Percentiles rank a stretch among this genome's conserved stretches.
Evolutionary conservation across 179 eudicot species (phyloP).

Genomic region (Silene coronaria): DNA sequence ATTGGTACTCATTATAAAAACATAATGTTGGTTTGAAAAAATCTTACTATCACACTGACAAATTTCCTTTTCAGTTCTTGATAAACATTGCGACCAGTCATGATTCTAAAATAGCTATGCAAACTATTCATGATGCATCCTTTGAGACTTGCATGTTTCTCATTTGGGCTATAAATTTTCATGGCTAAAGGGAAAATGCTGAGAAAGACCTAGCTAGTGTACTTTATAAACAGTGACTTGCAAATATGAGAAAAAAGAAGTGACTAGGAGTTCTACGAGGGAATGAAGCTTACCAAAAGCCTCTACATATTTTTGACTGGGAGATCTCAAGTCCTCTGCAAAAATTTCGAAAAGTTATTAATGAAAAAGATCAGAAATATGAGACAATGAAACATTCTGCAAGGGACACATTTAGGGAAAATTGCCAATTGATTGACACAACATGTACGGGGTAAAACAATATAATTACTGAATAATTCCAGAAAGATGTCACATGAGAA

Average conservation of each 20-base stretch:
- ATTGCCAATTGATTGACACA: neutral
- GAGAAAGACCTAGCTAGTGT: neutral
- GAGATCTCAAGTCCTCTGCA: slow-evolving; percentile 64
- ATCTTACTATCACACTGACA: neutral
- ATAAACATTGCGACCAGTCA: neutral
- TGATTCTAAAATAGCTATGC: neutral
- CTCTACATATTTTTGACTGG: slow-evolving; percentile 54
- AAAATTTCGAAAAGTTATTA: slow-evolving; percentile 5
- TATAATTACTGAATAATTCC: neutral
- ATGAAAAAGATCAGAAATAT: slow-evolving; percentile 15
- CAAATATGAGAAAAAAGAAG: slow-evolving; percentile 1
- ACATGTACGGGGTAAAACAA: neutral
- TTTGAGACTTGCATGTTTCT: neutral
- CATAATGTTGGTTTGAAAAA: neutral
- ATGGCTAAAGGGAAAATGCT: neutral
- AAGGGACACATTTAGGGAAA: neutral
- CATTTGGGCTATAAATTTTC: slow-evolving; percentile 4
- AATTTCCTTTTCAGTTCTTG: neutral
- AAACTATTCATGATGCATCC: neutral
- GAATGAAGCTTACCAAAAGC: slow-evolving; percentile 53
- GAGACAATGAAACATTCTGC: neutral
- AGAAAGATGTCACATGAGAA: neutral
- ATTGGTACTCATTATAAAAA: neutral
- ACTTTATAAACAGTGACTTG: neutral
- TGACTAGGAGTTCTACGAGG: neutral